phyloP scores from a whole-genome alignment of 2,329 filamentous ascomycete genomes.

The Thermothelomyces thermophilus region DNA sequence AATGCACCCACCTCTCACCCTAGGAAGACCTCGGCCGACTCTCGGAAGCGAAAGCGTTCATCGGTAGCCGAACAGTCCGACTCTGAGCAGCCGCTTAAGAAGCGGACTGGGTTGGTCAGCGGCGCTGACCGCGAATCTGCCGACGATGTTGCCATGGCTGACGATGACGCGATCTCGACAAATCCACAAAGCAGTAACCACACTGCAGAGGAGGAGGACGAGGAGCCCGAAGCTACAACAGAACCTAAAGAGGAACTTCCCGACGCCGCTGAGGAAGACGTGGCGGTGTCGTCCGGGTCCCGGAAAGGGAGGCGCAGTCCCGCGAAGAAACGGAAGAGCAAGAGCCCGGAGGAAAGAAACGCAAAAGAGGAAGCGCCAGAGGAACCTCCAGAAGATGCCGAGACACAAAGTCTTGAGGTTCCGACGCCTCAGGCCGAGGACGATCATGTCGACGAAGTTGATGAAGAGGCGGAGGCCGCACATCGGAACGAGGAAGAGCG shows the following conservation, averaged over 20 bases:
- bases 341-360: conserved; percentile 25
- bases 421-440: conserved; percentile 45
- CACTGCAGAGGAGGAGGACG: conserved; percentile 41
- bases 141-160: conserved; percentile 30
- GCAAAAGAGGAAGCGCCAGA: conserved; percentile 23
- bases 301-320: conserved; percentile 39
- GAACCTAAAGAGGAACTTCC: conserved; percentile 35
- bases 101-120: conserved; percentile 46
- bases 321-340: conserved; percentile 35
- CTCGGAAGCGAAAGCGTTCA: conserved; percentile 47
- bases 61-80: conserved; percentile 39
- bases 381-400: conserved; percentile 29
- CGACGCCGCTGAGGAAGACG: conserved; percentile 28
- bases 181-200: conserved; percentile 35
- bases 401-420: conserved; percentile 32
- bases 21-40: conserved; percentile 32
- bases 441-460: conserved; percentile 48
- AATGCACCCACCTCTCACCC: conserved; percentile 27
- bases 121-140: conserved; percentile 33
- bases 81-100: conserved; percentile 44
- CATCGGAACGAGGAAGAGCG: conserved; percentile 60
- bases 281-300: conserved; percentile 31
- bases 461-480: conserved; percentile 53
- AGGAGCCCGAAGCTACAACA: conserved; percentile 35
- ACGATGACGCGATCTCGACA: conserved; percentile 33